Percentiles rank a stretch among this genome's conserved stretches.
phyloP scores from a whole-genome alignment of 495 filamentous ascomycete genomes.

The Penicillium manginii region DNA sequence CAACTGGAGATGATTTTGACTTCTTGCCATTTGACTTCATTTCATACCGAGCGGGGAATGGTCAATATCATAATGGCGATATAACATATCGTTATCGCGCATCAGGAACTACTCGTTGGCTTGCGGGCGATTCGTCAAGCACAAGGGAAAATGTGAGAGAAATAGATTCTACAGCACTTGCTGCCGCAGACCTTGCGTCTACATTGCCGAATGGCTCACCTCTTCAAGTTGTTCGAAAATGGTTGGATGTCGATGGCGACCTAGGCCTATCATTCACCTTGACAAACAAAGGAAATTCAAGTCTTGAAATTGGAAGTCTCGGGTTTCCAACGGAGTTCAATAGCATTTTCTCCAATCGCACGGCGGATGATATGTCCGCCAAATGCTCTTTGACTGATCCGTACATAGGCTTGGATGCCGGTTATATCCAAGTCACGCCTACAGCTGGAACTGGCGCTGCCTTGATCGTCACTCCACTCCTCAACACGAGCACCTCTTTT shows the following conservation, averaged over 20 bases:
- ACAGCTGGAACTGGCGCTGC: conserved; percentile 47
- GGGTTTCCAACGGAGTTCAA: conserved; percentile 59
- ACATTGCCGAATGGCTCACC: conserved; percentile 30
- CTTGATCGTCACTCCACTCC: conserved; percentile 52
- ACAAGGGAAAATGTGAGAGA: conserved; percentile 33
- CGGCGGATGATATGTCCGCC: conserved; percentile 40
- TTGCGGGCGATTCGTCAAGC: conserved; percentile 39
- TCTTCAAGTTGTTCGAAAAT: conserved; percentile 47
- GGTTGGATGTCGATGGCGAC: conserved; percentile 47
- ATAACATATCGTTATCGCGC: conserved; percentile 52
- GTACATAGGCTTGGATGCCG: conserved; percentile 55
- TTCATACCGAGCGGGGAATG: conserved; percentile 41
- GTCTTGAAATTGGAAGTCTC: conserved; percentile 53
- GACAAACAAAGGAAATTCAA: conserved; percentile 37
- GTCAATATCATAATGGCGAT: conserved; percentile 57
- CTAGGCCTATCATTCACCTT: conserved; percentile 50
- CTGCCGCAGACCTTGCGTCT: conserved; percentile 35
- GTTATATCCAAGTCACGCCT: conserved; percentile 51
- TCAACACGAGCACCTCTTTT: conserved; percentile 40
- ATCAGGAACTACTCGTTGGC: conserved; percentile 33
- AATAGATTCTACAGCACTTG: conserved; percentile 24
- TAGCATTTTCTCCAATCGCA: conserved; percentile 57
- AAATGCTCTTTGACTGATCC: conserved; percentile 52
- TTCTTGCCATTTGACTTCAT: conserved; percentile 53
- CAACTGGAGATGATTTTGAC: conserved; percentile 42